Evolutionary conservation across 1,284 basidiomycete species (phyloP), one percentile per base, ranked within the genome.

Genomic region (Pyrrhoderma lamaoense): DNA sequence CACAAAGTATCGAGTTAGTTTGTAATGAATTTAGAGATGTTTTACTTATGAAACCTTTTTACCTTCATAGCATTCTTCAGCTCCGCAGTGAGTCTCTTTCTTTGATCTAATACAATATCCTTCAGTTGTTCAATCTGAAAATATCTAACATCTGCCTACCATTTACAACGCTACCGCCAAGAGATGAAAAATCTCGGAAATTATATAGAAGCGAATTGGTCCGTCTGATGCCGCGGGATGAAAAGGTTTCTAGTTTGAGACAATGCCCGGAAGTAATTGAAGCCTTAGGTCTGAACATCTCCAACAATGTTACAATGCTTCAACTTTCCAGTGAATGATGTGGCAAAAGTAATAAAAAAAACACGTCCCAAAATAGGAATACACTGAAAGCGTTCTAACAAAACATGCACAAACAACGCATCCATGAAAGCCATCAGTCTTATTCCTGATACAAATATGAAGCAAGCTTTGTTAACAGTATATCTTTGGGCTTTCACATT

Each of bases 11-110:
- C 14, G 25, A 22, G 47, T 56, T n/a, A 9, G 39, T 35, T 42
- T 34, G 35, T n/a, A 36, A 34, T 42, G 31, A 23, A 21, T 13
- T 16, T 35, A 44, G 52, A n/a, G n/a, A n/a, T 27, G 39, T 47
- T 31, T 16, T 42, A 19, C 23, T 22, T 14, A 8, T 44, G 27
- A 1, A 45, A 35, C 8, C n/a, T 14, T 36, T 50, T 62, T 18
- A 81, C 82, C 73, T 81, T 85, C 80, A 85, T 80, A 13, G 82
- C 78, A 25, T 62, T 46, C 54, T 69, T 69, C 23, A 69, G 60
- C 45, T 64, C 65, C 7, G 56, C 43, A 47, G 60, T 64, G 11
- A 69, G 59, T 11, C 56, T 58, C 5, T 59, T 45, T 11, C 66
- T 60, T 42, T 45, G 42, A 36, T 50, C 52, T 50, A 27, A 36